Evolutionary conservation across 106 monocot genomes (phyloP).

Genomic region (Dioscorea alata): DNA sequence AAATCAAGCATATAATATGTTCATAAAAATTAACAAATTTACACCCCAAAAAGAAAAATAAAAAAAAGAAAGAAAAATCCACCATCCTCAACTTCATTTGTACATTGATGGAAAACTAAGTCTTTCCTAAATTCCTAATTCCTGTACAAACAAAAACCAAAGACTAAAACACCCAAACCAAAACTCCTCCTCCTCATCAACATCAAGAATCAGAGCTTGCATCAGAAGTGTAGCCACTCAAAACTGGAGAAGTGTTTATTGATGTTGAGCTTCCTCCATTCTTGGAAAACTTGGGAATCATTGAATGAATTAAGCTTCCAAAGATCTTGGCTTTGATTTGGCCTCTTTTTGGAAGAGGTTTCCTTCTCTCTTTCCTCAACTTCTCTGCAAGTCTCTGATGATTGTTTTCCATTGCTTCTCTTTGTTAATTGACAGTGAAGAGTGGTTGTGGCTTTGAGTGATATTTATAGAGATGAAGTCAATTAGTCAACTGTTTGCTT

Average conservation of each 20-base stretch:
- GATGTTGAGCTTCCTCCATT: background rate
- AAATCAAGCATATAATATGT: too few relatives aligned
- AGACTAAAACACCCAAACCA: too few relatives aligned
- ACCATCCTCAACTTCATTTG: too few relatives aligned
- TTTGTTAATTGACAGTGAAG: background rate
- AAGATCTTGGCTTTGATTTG: conserved; percentile 11
- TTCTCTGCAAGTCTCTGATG: background rate
- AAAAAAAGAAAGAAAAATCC: too few relatives aligned
- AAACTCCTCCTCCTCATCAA: too few relatives aligned
- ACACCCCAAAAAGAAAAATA: too few relatives aligned
- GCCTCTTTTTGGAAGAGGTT: conserved; percentile 7
- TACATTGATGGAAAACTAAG: too few relatives aligned
- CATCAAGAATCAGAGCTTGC: too few relatives aligned
- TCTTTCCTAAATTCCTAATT: too few relatives aligned
- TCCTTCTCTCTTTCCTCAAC: background rate
- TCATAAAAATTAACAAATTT: too few relatives aligned
- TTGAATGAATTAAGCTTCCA: background rate
- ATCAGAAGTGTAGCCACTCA: conserved; percentile 3
- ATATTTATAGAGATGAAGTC: background rate
- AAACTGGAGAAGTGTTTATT: background rate
- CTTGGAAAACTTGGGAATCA: background rate
- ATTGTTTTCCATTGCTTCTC: background rate
- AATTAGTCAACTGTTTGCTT: background rate
- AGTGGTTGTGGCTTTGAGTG: background rate
- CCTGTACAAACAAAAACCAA: too few relatives aligned